These are phyloP conservation scores for Citrullus colocynthis DNA, from an alignment of 306 rosid species.

Conservation along the genomic window DNA sequence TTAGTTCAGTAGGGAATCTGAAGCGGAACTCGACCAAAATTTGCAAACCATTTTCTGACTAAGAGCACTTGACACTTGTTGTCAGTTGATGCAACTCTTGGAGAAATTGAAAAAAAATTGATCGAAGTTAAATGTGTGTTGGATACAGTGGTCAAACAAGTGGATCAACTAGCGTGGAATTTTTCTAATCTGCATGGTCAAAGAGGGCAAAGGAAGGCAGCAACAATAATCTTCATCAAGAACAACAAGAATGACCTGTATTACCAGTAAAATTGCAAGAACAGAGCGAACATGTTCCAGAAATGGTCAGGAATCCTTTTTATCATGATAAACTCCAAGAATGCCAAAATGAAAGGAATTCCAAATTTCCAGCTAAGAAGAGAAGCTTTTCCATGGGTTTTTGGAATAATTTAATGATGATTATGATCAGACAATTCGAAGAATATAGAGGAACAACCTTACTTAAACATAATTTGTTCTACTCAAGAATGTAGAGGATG, in stretches of 20 bases:
- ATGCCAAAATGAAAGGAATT: neutral
- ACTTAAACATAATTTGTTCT: too few relatives aligned
- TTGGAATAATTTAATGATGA: neutral
- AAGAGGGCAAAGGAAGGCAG: neutral
- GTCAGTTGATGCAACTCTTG: neutral
- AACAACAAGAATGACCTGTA: neutral
- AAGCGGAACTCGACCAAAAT: neutral
- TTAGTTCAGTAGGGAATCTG: neutral
- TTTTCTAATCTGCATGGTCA: neutral
- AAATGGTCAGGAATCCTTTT: neutral
- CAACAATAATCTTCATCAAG: neutral
- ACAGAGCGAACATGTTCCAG: neutral
- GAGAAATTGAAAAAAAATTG: neutral
- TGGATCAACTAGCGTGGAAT: neutral
- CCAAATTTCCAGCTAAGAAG: neutral
- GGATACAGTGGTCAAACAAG: neutral
- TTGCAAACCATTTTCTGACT: neutral
- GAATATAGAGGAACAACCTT: neutral
- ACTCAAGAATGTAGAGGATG: neutral
- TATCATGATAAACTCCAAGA: neutral
- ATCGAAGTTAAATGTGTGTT: neutral
- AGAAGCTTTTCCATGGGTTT: neutral
- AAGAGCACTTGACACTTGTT: neutral
- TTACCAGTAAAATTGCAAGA: neutral
- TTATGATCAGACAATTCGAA: neutral